phyloP scores from a whole-genome alignment of 1,284 basidiomycete genomes.

The Trametes polyzona region DNA sequence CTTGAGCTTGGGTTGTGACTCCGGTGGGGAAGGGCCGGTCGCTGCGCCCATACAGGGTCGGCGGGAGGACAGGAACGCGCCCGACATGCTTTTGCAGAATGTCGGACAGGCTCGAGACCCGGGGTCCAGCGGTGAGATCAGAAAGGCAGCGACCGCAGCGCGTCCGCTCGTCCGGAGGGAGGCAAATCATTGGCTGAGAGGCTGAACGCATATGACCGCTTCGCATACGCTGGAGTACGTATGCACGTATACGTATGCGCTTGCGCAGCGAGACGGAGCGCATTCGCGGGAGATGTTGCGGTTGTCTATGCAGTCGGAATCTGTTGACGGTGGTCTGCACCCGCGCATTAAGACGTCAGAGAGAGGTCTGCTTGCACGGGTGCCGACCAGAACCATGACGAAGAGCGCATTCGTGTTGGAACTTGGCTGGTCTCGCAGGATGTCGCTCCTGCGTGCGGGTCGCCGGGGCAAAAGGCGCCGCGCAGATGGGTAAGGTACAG shows the following conservation, averaged over 20 bases:
- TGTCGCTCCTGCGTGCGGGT: not conserved
- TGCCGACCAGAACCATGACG: too few species aligned
- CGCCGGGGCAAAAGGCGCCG: not conserved
- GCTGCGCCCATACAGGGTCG: not conserved
- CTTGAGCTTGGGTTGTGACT: too few species aligned
- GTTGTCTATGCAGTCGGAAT: not conserved
- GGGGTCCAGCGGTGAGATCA: not conserved
- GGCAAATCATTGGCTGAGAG: too few species aligned
- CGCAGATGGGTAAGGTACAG: not conserved
- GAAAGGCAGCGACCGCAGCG: too few species aligned
- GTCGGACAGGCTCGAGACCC: not conserved
- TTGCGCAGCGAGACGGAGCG: not conserved
- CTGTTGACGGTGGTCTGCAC: not conserved
- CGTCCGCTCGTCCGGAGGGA: not conserved
- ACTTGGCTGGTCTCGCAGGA: too few species aligned
- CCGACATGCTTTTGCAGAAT: not conserved
- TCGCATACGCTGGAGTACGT: too few species aligned
- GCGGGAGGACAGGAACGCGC: not conserved
- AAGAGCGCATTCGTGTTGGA: too few species aligned
- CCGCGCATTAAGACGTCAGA: not conserved
- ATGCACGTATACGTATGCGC: not conserved
- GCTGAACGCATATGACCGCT: too few species aligned
- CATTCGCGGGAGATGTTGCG: slow-evolving; percentile 1
- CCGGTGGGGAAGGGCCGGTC: not conserved
- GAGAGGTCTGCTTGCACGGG: not conserved